These are phyloP conservation scores for Cokeromyces recurvatus DNA, from an alignment of 371 early-diverging fungal genomes.

Conservation along the genomic window DNA sequence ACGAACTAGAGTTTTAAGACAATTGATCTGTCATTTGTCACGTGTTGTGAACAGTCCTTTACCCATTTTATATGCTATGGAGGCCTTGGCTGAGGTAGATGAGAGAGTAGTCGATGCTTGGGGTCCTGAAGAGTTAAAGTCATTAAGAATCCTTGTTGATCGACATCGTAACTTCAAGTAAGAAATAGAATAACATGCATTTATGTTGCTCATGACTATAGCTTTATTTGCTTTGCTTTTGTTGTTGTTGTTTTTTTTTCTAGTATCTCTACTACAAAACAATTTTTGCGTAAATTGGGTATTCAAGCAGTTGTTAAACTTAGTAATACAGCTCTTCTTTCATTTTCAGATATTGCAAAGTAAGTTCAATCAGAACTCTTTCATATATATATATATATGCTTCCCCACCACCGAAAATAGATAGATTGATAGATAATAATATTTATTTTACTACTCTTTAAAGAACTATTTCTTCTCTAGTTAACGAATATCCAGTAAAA, in stretches of 20 bases:
- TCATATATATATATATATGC: background rate
- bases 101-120: slow-evolving; percentile 18
- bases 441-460: background rate
- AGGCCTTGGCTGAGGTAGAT: slow-evolving; percentile 27
- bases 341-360: slow-evolving; percentile 47
- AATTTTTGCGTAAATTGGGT: slow-evolving; percentile 35
- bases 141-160: slow-evolving; percentile 36
- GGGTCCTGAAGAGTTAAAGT: slow-evolving; percentile 44
- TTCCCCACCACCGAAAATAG: too few species aligned
- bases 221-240: background rate
- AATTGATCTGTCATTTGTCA: slow-evolving; percentile 36
- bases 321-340: slow-evolving; percentile 16
- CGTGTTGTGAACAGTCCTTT: slow-evolving; percentile 34
- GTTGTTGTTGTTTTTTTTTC: background rate
- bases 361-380: slow-evolving; percentile 2
- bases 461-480: slow-evolving; percentile 37
- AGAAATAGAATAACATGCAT: too few species aligned
- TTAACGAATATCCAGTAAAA: slow-evolving; percentile 28
- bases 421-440: too few species aligned
- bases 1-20: slow-evolving; percentile 28
- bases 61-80: slow-evolving; percentile 38
- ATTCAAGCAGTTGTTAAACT: slow-evolving; percentile 21
- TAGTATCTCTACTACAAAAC: slow-evolving; percentile 26
- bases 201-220: too few species aligned
- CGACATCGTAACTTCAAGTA: slow-evolving; percentile 43